phyloP scores from a whole-genome alignment of 768 basidiomycete genomes.

The Agaricus sinodeliciosus region DNA sequence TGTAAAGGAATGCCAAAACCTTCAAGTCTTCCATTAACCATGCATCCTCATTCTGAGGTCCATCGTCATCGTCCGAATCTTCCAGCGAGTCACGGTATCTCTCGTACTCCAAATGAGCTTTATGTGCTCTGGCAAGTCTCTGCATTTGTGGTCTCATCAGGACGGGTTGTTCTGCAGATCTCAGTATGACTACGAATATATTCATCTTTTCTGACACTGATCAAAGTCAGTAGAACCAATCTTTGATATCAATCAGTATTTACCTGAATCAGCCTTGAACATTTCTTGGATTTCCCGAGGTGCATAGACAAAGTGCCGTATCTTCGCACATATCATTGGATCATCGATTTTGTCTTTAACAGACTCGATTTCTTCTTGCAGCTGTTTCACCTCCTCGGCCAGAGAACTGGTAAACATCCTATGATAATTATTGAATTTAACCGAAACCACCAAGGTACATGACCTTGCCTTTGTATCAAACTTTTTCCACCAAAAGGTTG shows the following conservation, averaged over 20 bases:
- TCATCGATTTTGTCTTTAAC: constrained; percentile 90
- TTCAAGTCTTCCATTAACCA: constrained; percentile 94
- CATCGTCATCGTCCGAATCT: constrained; percentile 92
- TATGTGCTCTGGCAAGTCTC: constrained; percentile 69
- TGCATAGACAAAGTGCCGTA: constrained; percentile 80
- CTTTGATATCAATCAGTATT: constrained; percentile 15
- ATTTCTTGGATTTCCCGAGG: constrained; percentile 82
- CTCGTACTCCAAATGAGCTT: constrained; percentile 74
- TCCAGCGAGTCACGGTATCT: constrained; percentile 48
- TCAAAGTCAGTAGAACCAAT: too few species aligned
- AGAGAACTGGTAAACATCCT: constrained; percentile 96
- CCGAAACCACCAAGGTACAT: neutral
- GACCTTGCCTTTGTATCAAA: constrained; percentile 72
- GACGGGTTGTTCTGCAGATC: constrained; percentile 68
- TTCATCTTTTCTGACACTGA: constrained; percentile 64
- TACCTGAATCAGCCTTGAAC: constrained; percentile 76
- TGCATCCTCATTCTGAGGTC: constrained; percentile 89
- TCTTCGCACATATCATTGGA: constrained; percentile 80
- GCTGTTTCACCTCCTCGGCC: constrained; percentile 77
- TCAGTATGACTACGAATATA: constrained; percentile 72
- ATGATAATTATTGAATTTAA: neutral
- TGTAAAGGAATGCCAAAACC: constrained; percentile 72
- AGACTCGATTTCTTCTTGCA: constrained; percentile 83
- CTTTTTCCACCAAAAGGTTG: constrained; percentile 94
- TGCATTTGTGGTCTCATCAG: constrained; percentile 76